Evolutionary conservation across 2,329 filamentous ascomycete genomes (phyloP), one percentile per base, ranked within the genome.

Genomic region (Clonostachys sp.): DNA sequence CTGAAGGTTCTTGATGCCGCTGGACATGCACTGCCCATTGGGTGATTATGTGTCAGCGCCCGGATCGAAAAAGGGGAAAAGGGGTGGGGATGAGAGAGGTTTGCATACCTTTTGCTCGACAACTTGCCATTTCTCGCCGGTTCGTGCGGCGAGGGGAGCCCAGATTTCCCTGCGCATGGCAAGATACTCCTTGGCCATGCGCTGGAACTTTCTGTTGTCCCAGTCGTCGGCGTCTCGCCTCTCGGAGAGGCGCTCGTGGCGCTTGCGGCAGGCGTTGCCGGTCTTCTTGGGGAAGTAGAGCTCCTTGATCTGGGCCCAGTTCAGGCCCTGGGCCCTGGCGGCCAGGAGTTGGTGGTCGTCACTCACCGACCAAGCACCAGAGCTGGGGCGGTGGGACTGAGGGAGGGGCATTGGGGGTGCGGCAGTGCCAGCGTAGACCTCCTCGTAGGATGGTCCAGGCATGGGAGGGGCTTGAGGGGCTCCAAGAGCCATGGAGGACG

Each of bases 191-290:
- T 80, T 81, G 36, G 88, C 87, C 39, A 95, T 72, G 10, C 76
- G 74, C 62, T 92, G 87, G 20, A 91, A 73, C 70, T 88, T 88
- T 55, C 84, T 74, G 17, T 79, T 79, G 57, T 92, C 87, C 85
- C 89, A 94, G 58, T 91, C 86, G 57, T 89, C 85, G 43, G 83
- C 80, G 49, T 84, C 83, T 61, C 77, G 78, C 54, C 85, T 82
- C 68, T 92, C 87, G 75, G 92, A 84, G 54, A 95, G 71, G 39
- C 90, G 79, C 68, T 95, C 90, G 59, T 95, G 89, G 47, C 90
- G 82, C 71, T 95, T 95, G 53, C 90, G 87, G 68, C 90, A 95
- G 16, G 91, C 91, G 63, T 94, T 94, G 49, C 86, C 72, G 9
- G 81, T 83, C 72, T 95, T 95, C 62, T 69, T 75, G 2, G 85